Base-by-base conservation (phyloP, 495 filamentous ascomycete species). In the Corynascus novoguineensis region DNA sequence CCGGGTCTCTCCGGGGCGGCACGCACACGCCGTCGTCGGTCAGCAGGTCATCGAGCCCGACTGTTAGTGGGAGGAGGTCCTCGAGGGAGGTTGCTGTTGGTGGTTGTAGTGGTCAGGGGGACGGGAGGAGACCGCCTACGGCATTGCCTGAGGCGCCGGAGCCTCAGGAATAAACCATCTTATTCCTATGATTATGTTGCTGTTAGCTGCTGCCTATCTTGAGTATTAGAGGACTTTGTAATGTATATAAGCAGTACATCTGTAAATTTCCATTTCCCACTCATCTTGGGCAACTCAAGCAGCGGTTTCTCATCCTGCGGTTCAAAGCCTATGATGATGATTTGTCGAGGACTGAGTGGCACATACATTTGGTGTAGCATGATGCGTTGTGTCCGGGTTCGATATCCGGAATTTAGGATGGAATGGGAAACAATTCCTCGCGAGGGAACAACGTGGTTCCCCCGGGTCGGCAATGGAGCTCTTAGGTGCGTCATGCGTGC, bases 391-490 rank as follows among this genome's bases (percentile, higher is more conserved):
- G 5, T 32, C 5, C 48, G 48, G 48, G 48, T n/a, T 37, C 19
- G 32, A 37, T 50, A 50, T 50, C 31, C 48, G 48, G 48, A 35
- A n/a, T n/a, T n/a, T n/a, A n/a, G n/a, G n/a, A n/a, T n/a, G n/a
- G n/a, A 37, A 35, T 19, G 19, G 31, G 17, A 15, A 15, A 6
- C 48, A 10, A n/a, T 3, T 15, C 17, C n/a, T 2, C 14, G 9
- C 28, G 6, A 9, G 25, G 51, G 57, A 59, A 59, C 22, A 59
- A 59, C 11, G 34, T 59, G 31, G 34, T 28, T 34, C 57, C 57
- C 29, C 35, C 32, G 55, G 31, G 25, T 41, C 50, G 35, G 50
- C 50, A 53, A 2, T 53, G 8, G 12, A 52, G 6, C 21, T 52
- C n/a, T n/a, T n/a, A n/a, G 27, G 27, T 45, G 47, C 55, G 55